A percentile compares a stretch with the other conserved stretches of the same genome.
Conservation (phyloP, 2,329 filamentous ascomycete genomes). For the Sclerotinia borealis region DNA sequence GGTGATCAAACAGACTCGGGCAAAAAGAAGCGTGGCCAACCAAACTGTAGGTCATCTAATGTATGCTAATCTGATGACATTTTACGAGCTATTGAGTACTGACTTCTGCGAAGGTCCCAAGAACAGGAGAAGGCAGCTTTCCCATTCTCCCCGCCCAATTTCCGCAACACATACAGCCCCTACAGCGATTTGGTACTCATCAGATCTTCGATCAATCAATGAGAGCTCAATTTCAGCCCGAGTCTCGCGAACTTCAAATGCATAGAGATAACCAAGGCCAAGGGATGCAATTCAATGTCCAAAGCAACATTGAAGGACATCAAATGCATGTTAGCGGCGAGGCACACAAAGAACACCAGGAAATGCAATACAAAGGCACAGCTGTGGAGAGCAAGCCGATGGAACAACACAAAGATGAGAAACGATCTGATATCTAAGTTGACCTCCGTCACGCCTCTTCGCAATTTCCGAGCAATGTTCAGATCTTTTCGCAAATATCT, state of each 20-base stretch:
- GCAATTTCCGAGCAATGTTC: background rate
- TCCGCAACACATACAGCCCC: background rate
- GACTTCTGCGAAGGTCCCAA: conserved; percentile 9
- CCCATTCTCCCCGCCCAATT: background rate
- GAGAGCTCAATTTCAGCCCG: background rate
- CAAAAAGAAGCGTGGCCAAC: conserved; percentile 21
- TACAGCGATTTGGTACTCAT: background rate
- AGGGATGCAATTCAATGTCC: background rate
- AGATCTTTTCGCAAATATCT: background rate
- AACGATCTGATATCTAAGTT: background rate
- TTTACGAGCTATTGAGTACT: background rate
- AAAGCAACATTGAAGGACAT: background rate
- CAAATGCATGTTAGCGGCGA: background rate
- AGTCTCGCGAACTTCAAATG: background rate
- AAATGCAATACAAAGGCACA: conserved; percentile 7
- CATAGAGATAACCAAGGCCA: background rate
- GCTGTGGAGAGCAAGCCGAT: background rate
- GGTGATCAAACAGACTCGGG: conserved; percentile 15
- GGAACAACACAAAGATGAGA: background rate
- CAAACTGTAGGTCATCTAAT: conserved; percentile 18
- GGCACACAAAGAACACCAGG: background rate
- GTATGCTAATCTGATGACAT: conserved; percentile 13
- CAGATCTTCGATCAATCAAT: background rate
- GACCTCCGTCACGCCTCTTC: background rate
- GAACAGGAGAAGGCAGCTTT: conserved; percentile 23